Conservation (phyloP, 805 yeast species). For the Yarrowia osloensis region DNA sequence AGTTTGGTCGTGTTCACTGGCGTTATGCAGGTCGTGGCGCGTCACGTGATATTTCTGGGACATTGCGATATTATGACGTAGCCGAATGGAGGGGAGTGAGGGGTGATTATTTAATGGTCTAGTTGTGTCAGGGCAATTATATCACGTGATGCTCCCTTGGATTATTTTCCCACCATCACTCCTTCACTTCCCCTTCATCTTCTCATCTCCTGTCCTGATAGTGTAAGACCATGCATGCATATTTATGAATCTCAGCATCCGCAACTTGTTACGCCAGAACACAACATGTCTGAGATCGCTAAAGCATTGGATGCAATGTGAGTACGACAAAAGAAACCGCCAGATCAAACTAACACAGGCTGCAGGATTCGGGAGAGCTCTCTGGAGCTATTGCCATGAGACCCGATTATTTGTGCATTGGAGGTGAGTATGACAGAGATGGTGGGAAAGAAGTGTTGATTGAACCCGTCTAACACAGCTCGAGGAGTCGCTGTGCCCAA, state of each 20-base stretch:
- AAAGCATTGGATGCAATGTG: conserved; percentile 22
- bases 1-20: conserved; percentile 18
- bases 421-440: conserved; percentile 21
- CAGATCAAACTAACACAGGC: conserved; percentile 7
- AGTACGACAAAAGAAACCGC: neutral
- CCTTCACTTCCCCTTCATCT: too few relatives aligned
- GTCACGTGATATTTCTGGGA: conserved; percentile 7
- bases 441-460: neutral
- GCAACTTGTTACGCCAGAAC: neutral
- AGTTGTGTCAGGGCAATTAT: too few relatives aligned
- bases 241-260: neutral
- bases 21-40: neutral
- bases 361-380: conserved; percentile 25
- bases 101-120: neutral
- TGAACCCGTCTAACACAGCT: neutral
- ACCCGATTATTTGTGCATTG: conserved; percentile 26
- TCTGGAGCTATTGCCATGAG: conserved; percentile 27
- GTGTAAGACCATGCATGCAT: conserved; percentile 4
- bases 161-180: too few relatives aligned
- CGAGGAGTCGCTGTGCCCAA: conserved; percentile 18
- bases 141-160: too few relatives aligned
- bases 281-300: conserved; percentile 29
- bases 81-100: neutral
- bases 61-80: neutral
- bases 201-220: neutral